Base-by-base conservation (phyloP, 2,329 filamentous ascomycete species). In the Pseudogymnoascus sp. region DNA sequence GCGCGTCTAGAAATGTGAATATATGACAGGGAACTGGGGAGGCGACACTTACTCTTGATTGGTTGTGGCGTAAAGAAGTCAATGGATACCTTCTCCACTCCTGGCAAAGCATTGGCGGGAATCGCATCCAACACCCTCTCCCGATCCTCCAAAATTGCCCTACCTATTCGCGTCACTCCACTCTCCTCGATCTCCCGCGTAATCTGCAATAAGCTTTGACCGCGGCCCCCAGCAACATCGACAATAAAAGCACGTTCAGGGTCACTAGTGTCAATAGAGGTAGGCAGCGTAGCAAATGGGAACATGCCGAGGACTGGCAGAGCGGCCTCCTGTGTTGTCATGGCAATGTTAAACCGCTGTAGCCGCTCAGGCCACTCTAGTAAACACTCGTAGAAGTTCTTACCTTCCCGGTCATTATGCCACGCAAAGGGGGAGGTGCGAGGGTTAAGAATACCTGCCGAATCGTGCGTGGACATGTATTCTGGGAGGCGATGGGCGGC, bases 321-420 rank as follows among this genome's bases (percentile, higher is more conserved):
- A 5, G 45, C 45, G 16, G 45, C 26, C 6, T 43, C 58, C 14
- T 62, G 52, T 62, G 43, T 65, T 64, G 14, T 65, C 67, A 64
- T 63, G 14, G 67, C 65, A 23, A 64, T 60, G 43, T 71, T 69
- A 62, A 71, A 71, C 11, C 63, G 63, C 14, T 67, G 63, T n/a
- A 70, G 58, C 10, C 69, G 66, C 12, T 66, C 62, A 3, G 67
- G 67, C 26, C 69, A 61, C 21, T 66, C 66, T 12, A 67, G 65
- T 31, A 71, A 62, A 4, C 70, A 66, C 55, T 71, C 63, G 58
- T 67, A 72, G 39, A 68, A 70, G 31, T 64, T 67, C 41, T 66
- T 66, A 19, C 69, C 69, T 41, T 67, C 63, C 16, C 62, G 63
- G 16, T 65, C 55, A 45, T 69, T 65, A 21, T 61, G 62, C 67